These are phyloP conservation scores for Gnomoniopsis sp. DNA, from an alignment of 2,329 filamentous ascomycete species.

Conservation along the genomic window DNA sequence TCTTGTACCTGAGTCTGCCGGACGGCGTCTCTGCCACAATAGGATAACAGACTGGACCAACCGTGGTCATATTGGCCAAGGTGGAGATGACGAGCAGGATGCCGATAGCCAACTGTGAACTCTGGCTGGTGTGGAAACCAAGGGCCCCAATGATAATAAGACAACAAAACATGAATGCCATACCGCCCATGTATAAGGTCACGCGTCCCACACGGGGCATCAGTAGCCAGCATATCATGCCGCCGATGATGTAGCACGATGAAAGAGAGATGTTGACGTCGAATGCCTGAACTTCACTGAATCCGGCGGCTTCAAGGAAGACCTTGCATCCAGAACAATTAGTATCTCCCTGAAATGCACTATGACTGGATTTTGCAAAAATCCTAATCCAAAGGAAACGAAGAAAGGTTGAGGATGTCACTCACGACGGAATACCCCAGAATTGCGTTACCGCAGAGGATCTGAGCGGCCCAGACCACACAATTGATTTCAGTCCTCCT, in stretches of 20 bases:
- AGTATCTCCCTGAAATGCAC: too few species aligned
- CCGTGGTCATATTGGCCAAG: slow-evolving; percentile 31
- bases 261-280: slow-evolving; percentile 37
- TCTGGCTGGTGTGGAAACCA: slow-evolving; percentile 22
- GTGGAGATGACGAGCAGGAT: slow-evolving; percentile 30
- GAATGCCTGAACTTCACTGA: slow-evolving; percentile 33
- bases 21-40: slow-evolving; percentile 26
- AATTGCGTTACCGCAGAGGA: slow-evolving; percentile 34
- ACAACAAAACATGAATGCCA: slow-evolving; percentile 36
- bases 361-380: too few species aligned
- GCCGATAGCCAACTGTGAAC: slow-evolving; percentile 29
- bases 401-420: too few species aligned
- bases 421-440: slow-evolving; percentile 32
- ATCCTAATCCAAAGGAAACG: too few species aligned
- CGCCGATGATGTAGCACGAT: slow-evolving; percentile 37
- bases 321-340: too few species aligned
- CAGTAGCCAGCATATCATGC: slow-evolving; percentile 37
- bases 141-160: slow-evolving; percentile 33
- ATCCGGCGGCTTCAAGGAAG: slow-evolving; percentile 37
- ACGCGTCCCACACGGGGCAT: slow-evolving; percentile 36
- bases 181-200: slow-evolving; percentile 37
- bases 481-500: slow-evolving; percentile 29
- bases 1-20: slow-evolving; percentile 23
- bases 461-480: slow-evolving; percentile 36
- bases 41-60: slow-evolving; percentile 28